phyloP scores from a whole-genome alignment of 345 rosid genomes.

The Moricandia arvensis region DNA sequence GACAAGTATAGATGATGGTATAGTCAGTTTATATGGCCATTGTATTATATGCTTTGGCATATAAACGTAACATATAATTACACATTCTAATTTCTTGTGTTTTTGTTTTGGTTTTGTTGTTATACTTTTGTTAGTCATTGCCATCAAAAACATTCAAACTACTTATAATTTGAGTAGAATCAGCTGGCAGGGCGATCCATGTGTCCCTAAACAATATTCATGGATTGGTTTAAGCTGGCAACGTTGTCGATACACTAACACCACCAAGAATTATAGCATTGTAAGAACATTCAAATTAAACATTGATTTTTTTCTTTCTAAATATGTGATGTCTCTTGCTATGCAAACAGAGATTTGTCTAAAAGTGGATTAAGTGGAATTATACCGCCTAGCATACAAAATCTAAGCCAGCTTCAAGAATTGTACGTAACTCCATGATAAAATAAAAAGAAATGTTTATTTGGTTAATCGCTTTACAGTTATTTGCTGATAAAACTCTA shows the following conservation, averaged over 20 bases:
- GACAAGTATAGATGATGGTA: conserved; percentile 36
- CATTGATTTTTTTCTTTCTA: neutral
- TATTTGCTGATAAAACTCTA: conserved; percentile 16
- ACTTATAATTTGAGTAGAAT: conserved; percentile 27
- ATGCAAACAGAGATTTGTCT: conserved; percentile 37
- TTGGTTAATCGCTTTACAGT: neutral
- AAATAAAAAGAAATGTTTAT: neutral
- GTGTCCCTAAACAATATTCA: conserved; percentile 21
- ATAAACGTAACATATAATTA: neutral
- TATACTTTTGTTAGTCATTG: conserved; percentile 31
- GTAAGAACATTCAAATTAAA: conserved; percentile 34
- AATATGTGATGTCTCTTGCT: neutral
- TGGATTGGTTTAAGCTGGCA: conserved; percentile 51
- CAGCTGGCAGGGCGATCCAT: conserved; percentile 56
- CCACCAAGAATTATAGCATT: conserved; percentile 44
- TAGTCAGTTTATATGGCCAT: neutral
- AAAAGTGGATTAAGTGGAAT: conserved; percentile 41
- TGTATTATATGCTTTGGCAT: neutral
- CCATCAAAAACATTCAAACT: conserved; percentile 43
- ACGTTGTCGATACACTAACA: conserved; percentile 2
- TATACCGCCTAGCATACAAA: conserved; percentile 32
- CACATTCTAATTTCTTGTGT: neutral
- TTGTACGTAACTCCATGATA: conserved; percentile 39
- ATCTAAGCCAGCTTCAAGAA: conserved; percentile 31
- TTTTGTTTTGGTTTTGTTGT: neutral